phyloP scores from a whole-genome alignment of 495 filamentous ascomycete genomes.

The Neurospora sp. region DNA sequence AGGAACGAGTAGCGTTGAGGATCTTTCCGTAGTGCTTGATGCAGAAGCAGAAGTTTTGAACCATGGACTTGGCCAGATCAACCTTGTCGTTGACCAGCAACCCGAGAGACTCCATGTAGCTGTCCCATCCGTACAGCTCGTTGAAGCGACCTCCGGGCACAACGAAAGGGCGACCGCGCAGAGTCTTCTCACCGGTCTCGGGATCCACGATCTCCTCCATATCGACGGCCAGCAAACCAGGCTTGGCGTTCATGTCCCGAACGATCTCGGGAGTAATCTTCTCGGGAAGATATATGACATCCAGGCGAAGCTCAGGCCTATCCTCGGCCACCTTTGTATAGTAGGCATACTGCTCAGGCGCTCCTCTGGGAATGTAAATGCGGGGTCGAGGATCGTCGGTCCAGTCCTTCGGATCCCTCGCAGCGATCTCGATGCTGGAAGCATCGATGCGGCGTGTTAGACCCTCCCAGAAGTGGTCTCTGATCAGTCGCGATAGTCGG shows the following conservation, averaged over 20 bases:
- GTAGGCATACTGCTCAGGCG: slow-evolving; percentile 79
- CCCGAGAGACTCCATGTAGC: slow-evolving; percentile 90
- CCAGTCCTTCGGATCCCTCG: slow-evolving; percentile 83
- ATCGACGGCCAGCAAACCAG: slow-evolving; percentile 78
- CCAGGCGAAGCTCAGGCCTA: slow-evolving; percentile 70
- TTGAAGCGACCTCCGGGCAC: slow-evolving; percentile 96
- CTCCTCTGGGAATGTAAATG: slow-evolving; percentile 83
- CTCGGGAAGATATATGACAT: slow-evolving; percentile 67
- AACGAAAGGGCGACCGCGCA: slow-evolving; percentile 82
- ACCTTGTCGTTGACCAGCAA: slow-evolving; percentile 71
- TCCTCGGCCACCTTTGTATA: slow-evolving; percentile 66
- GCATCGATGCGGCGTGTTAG: slow-evolving; percentile 83
- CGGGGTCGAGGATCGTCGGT: slow-evolving; percentile 75
- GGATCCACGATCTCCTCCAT: slow-evolving; percentile 68
- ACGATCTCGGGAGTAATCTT: slow-evolving; percentile 67
- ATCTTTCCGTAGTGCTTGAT: slow-evolving; percentile 98
- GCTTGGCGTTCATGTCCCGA: slow-evolving; percentile 64
- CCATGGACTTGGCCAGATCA: slow-evolving; percentile 84
- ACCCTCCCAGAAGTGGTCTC: slow-evolving; percentile 79
- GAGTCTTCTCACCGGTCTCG: slow-evolving; percentile 50
- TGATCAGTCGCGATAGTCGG: slow-evolving; percentile 75
- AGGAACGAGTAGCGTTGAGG: slow-evolving; percentile 89
- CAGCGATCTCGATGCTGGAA: slow-evolving; percentile 75
- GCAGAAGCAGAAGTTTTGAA: slow-evolving; percentile 91
- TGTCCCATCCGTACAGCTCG: slow-evolving; percentile 95